phyloP scores from a whole-genome alignment of 2,329 filamentous ascomycete genomes.

The Fusarium liriodendri region DNA sequence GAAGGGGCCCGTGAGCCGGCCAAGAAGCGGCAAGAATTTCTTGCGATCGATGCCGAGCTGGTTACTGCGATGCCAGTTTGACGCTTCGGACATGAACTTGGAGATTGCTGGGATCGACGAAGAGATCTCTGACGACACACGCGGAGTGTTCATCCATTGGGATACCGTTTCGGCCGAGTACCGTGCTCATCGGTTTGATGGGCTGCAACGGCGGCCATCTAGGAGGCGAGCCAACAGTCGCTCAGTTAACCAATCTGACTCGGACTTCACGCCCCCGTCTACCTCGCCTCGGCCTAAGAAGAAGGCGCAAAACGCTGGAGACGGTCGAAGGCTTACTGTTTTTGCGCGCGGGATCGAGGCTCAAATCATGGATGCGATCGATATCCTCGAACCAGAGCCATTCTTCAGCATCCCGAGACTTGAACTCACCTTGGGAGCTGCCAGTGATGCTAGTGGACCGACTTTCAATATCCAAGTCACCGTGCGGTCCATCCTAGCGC shows the following conservation, averaged over 20 bases:
- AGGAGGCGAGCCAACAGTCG: slow-evolving; percentile 81
- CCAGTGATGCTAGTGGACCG: slow-evolving; percentile 87
- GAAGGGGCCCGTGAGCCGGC: slow-evolving; percentile 63
- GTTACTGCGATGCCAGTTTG: slow-evolving; percentile 85
- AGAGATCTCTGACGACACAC: slow-evolving; percentile 82
- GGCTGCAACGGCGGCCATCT: slow-evolving; percentile 65
- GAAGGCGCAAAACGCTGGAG: slow-evolving; percentile 68
- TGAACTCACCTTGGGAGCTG: slow-evolving; percentile 86
- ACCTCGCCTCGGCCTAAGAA: slow-evolving; percentile 57
- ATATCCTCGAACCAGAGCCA: slow-evolving; percentile 85
- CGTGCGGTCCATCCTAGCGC: slow-evolving; percentile 80
- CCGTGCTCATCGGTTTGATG: slow-evolving; percentile 80
- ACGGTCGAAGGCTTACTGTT: slow-evolving; percentile 84
- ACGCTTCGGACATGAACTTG: slow-evolving; percentile 88
- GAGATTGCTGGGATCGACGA: slow-evolving; percentile 91
- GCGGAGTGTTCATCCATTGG: slow-evolving; percentile 86
- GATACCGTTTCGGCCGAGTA: slow-evolving; percentile 93
- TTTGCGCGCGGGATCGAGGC: slow-evolving; percentile 88
- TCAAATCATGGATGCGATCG: slow-evolving; percentile 88
- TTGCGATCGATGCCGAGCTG: slow-evolving; percentile 84
- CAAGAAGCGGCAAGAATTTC: slow-evolving; percentile 71
- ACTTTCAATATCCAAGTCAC: slow-evolving; percentile 88
- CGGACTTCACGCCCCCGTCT: slow-evolving; percentile 62
- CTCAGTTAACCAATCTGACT: slow-evolving; percentile 75
- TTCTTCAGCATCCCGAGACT: slow-evolving; percentile 89